Conservation (phyloP, 2,329 filamentous ascomycete species). For the Fusarium nygamai region DNA sequence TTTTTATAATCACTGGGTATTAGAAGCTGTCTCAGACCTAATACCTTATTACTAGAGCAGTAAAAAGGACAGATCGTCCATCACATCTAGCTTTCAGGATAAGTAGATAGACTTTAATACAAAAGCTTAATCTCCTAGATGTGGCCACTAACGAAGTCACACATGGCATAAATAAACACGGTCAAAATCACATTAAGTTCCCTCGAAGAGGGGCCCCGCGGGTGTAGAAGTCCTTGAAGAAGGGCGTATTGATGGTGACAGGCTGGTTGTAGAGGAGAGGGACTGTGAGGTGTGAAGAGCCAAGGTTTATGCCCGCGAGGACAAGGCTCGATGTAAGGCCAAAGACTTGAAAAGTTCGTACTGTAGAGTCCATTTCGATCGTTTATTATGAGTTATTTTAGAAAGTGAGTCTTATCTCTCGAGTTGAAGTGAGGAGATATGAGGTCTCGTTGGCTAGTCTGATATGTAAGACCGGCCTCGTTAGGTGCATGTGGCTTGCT, state of each 20-base stretch:
- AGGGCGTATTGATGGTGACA: slow-evolving; percentile 20
- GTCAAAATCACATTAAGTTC: too few species aligned
- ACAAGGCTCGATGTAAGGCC: slow-evolving; percentile 30
- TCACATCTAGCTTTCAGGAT: too few species aligned
- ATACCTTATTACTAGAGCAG: too few species aligned
- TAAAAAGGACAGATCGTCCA: too few species aligned
- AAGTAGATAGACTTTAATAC: too few species aligned
- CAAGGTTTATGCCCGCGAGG: slow-evolving; percentile 26
- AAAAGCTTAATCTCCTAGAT: too few species aligned
- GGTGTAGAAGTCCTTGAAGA: slow-evolving; percentile 34
- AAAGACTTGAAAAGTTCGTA: slow-evolving; percentile 10
- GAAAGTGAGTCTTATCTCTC: not conserved
- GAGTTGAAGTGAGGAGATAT: not conserved
- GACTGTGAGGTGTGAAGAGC: slow-evolving; percentile 30
- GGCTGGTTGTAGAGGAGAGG: slow-evolving; percentile 29
- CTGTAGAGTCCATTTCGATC: slow-evolving; percentile 12
- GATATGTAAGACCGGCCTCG: not conserved
- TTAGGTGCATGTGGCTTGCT: slow-evolving; percentile 23
- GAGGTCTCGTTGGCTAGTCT: not conserved
- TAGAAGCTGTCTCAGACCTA: too few species aligned
- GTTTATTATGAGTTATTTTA: too few species aligned
- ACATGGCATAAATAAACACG: too few species aligned
- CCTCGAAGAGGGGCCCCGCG: slow-evolving; percentile 1
- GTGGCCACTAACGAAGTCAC: too few species aligned
- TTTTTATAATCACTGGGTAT: too few species aligned